These are phyloP conservation scores for Saturnispora quitensis DNA, from an alignment of 805 yeast genomes.

Conservation along the genomic window DNA sequence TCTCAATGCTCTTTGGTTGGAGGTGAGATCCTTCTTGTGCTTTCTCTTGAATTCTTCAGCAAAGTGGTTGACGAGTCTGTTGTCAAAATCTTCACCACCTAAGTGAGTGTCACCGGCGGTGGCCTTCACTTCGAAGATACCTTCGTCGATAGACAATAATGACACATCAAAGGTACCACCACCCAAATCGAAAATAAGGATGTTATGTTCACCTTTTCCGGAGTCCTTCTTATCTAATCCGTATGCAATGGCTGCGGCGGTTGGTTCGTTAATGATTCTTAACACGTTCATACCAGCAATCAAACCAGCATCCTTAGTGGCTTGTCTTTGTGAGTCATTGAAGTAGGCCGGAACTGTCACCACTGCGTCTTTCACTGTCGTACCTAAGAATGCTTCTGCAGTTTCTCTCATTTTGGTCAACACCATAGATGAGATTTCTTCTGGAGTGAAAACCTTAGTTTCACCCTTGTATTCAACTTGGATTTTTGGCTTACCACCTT, in stretches of 20 bases:
- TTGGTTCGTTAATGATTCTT: conserved; percentile 94
- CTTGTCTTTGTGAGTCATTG: conserved; percentile 97
- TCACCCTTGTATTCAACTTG: conserved; percentile 81
- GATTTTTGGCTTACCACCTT: conserved; percentile 72
- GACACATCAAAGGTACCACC: conserved; percentile 99
- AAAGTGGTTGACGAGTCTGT: conserved; percentile 91
- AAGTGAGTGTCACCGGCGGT: conserved; percentile 87
- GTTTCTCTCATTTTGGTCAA: conserved; percentile 79
- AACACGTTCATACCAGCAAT: conserved; percentile 93
- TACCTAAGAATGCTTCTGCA: conserved; percentile 86
- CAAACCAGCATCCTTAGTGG: conserved; percentile 95
- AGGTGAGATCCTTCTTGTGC: conserved; percentile 86
- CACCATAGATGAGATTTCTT: conserved; percentile 92
- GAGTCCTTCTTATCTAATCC: conserved; percentile 78
- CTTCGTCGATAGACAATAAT: conserved; percentile 82
- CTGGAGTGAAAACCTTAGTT: conserved; percentile 82
- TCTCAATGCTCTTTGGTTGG: conserved; percentile 95
- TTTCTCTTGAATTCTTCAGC: conserved; percentile 96
- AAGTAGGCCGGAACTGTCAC: conserved; percentile 96
- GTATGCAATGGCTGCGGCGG: conserved; percentile 96
- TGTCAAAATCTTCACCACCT: conserved; percentile 99
- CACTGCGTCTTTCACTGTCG: conserved; percentile 80
- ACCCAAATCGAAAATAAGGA: conserved; percentile 89
- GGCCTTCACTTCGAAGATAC: conserved; percentile 94
- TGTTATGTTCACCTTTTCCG: conserved; percentile 69